Evolutionary conservation across 1,139 yeast genomes (phyloP).

Genomic region (Hansenula sp.): DNA sequence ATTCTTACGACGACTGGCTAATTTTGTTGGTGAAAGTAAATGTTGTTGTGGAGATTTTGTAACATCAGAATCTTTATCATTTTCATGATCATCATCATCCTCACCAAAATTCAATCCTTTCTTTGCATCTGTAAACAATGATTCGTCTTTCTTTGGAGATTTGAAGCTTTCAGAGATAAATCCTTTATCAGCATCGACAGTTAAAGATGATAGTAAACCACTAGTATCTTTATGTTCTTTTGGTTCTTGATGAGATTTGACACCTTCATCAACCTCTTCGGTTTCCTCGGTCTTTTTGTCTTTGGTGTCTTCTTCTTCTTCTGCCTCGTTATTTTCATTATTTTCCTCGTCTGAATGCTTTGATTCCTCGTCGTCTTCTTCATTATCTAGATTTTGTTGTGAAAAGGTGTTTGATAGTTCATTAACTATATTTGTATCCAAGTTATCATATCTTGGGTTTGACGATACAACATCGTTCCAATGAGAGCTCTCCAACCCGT

Average conservation of each 20-base stretch:
- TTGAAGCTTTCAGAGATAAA: conserved; percentile 12
- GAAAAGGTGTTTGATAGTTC: conserved; percentile 16
- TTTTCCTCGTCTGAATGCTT: too few relatives aligned
- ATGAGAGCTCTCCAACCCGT: conserved; percentile 18
- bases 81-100: conserved; percentile 3
- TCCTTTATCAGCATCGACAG: conserved; percentile 21
- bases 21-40: conserved; percentile 30
- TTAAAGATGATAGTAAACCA: conserved; percentile 26
- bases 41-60: conserved; percentile 1
- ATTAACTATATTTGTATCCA: conserved; percentile 3
- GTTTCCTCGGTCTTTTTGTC: conserved; percentile 18
- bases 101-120: conserved; percentile 6
- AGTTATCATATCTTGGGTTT: conserved; percentile 6
- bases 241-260: conserved; percentile 15
- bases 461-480: conserved; percentile 24
- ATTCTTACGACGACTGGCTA: conserved; percentile 26
- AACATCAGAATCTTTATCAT: not conserved
- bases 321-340: not conserved
- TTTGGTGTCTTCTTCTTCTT: conserved; percentile 13
- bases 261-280: conserved; percentile 14
- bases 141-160: conserved; percentile 21
- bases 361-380: conserved; percentile 5
- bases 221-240: conserved; percentile 9
- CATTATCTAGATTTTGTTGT: conserved; percentile 3
- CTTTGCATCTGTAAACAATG: conserved; percentile 17